Conservation (phyloP, 352 stramenopile genomes). For the Pythium rishiriense region DNA sequence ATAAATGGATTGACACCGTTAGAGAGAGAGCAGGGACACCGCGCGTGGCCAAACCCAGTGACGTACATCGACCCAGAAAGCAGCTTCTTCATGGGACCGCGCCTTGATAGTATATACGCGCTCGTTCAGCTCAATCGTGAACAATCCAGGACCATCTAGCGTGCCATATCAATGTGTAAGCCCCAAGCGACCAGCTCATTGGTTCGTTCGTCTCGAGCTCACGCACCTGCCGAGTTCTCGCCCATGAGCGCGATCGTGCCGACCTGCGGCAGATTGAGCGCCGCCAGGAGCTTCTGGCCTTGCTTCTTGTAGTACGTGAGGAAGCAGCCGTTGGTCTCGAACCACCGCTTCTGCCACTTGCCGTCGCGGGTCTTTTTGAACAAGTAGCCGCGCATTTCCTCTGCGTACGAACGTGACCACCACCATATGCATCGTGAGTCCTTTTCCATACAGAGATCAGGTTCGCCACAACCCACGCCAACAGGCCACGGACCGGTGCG, state of each 20-base stretch:
- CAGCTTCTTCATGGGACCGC: conserved; percentile 78
- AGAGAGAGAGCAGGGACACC: neutral
- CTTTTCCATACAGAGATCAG: too few relatives aligned
- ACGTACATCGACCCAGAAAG: conserved; percentile 85
- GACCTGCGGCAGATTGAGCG: conserved; percentile 93
- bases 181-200: too few relatives aligned
- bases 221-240: conserved; percentile 64
- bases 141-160: conserved; percentile 78
- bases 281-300: conserved; percentile 93
- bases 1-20: neutral
- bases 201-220: too few relatives aligned
- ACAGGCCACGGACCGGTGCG: conserved; percentile 55
- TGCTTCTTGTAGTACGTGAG: conserved; percentile 99
- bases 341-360: conserved; percentile 98
- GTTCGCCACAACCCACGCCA: too few relatives aligned
- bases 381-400: conserved; percentile 74
- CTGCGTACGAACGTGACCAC: neutral
- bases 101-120: conserved; percentile 91
- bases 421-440: too few relatives aligned
- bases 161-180: neutral
- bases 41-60: neutral
- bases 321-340: conserved; percentile 98
- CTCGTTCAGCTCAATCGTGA: conserved; percentile 90
- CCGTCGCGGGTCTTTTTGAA: conserved; percentile 94
- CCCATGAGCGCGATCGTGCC: conserved; percentile 73